Evolutionary conservation across 2,329 filamentous ascomycete genomes (phyloP).

Genomic region (Tolypocladium pustulatum): DNA sequence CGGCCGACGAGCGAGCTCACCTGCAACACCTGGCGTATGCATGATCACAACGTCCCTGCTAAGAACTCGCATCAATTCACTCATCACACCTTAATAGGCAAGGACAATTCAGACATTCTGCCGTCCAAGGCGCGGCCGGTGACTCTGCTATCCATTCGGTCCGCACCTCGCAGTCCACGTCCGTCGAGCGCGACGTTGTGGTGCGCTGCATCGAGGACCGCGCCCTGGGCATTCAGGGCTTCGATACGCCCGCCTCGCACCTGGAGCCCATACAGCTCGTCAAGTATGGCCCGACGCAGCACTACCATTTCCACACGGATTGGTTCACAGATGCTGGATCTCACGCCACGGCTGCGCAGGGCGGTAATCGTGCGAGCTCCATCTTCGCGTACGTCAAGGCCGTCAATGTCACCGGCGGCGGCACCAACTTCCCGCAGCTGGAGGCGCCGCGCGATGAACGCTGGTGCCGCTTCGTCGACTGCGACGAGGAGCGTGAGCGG

Average conservation of each 20-base stretch:
- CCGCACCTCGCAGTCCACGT: slow-evolving; percentile 35
- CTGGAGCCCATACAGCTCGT: slow-evolving; percentile 39
- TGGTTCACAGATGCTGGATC: slow-evolving; percentile 31
- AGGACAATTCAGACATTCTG: slow-evolving; percentile 32
- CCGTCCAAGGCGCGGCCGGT: slow-evolving; percentile 23
- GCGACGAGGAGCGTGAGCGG: slow-evolving; percentile 34
- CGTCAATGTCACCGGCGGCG: slow-evolving; percentile 31
- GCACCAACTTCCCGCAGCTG: slow-evolving; percentile 37
- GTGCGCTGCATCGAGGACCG: slow-evolving; percentile 37
- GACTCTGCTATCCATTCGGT: slow-evolving; percentile 23
- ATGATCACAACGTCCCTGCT: background rate
- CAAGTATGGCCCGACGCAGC: slow-evolving; percentile 31
- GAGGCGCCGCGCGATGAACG: slow-evolving; percentile 22
- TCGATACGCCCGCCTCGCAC: slow-evolving; percentile 21
- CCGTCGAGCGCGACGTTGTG: slow-evolving; percentile 25
- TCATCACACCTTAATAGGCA: slow-evolving; percentile 16
- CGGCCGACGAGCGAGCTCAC: slow-evolving; percentile 27
- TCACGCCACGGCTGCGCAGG: slow-evolving; percentile 25
- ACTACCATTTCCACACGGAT: slow-evolving; percentile 40
- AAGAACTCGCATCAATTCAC: background rate
- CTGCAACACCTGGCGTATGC: slow-evolving; percentile 30
- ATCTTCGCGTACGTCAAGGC: slow-evolving; percentile 38
- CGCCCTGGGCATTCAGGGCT: slow-evolving; percentile 34
- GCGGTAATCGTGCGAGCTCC: slow-evolving; percentile 33
- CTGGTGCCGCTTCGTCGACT: slow-evolving; percentile 36